A percentile compares a stretch with the other conserved stretches of the same genome.
Conservation (phyloP, 1,139 yeast species). For the Yamadazyma conglobata region DNA sequence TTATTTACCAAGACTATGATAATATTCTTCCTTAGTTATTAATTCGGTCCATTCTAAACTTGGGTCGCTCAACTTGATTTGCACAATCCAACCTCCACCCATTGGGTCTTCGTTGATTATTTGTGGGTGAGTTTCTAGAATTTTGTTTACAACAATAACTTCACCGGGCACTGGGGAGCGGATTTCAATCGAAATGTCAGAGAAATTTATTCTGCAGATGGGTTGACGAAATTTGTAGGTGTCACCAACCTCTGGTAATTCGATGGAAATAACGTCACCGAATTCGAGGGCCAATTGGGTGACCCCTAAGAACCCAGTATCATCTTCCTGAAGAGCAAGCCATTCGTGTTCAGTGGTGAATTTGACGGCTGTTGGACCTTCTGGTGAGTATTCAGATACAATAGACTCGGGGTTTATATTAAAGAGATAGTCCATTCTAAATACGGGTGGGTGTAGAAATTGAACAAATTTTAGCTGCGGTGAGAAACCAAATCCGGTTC, state of each 20-base stretch:
- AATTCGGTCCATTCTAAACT: constrained; percentile 28
- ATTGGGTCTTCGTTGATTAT: constrained; percentile 83
- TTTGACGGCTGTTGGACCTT: constrained; percentile 53
- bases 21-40: constrained; percentile 57
- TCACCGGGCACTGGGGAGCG: constrained; percentile 85
- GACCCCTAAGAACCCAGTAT: constrained; percentile 82
- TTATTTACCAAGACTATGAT: constrained; percentile 38
- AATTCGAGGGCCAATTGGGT: constrained; percentile 93
- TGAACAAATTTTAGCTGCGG: too few relatives aligned
- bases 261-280: constrained; percentile 95
- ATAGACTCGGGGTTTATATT: constrained; percentile 50
- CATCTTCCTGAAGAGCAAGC: constrained; percentile 83
- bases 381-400: constrained; percentile 47
- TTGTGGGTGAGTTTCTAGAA: constrained; percentile 67
- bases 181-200: constrained; percentile 90
- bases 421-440: constrained; percentile 22
- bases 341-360: constrained; percentile 95
- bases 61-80: constrained; percentile 53
- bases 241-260: constrained; percentile 76
- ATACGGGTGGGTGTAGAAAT: too few relatives aligned
- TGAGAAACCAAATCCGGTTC: too few relatives aligned
- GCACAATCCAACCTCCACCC: constrained; percentile 93
- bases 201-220: constrained; percentile 90
- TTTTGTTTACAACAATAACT: constrained; percentile 66
- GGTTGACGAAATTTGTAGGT: constrained; percentile 71